Base-by-base conservation (phyloP, 2,329 filamentous ascomycete species). In the Aureobasidium sp. region DNA sequence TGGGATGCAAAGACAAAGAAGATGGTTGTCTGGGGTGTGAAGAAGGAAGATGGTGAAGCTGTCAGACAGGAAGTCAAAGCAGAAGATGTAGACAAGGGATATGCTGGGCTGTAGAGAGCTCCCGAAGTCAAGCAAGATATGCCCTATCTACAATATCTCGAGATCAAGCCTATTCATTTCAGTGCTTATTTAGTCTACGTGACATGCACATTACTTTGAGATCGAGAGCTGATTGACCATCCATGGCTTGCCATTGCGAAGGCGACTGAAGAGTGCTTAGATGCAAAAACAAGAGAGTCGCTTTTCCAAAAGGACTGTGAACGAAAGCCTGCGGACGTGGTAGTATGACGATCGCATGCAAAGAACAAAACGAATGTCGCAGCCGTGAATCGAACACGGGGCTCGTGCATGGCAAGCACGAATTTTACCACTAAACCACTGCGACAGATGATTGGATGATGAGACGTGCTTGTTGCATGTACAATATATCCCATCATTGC, bases 1-100 rank as follows among this genome's bases (percentile, higher is more conserved):
- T 92, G 89, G 89, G 79, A 89, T 71, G 77, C 77, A 20, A 71
- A 65, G 51, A 76, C 72, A 63, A 75, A 80, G 64, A 82, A 85
- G 69, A 83, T 83, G 80, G 63, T 70, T 50, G 65, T 70, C 10
- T 78, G 77, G 63, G 46, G 32, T 36, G 37, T 34, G 15, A 46
- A 13, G 15, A 51, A 50, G 34, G 57, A 13, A n/a, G 46, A n/a
- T 26, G 41, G 7, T 6, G n/a, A 32, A n/a, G 46, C 15, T 39
- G 46, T 23, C 10, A 42, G 51, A 47, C 15, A 26, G 29, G 57
- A 51, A 26, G 36, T 60, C 34, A 51, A 41, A 12, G 20, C 41
- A 2, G 53, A 57, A 29, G 53, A 57, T 57, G 39, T 57, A 23
- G 46, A 60, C 13, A 41, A 50, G 46, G 57, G 57, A 20, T 58